phyloP scores from a whole-genome alignment of 768 basidiomycete species.

The Suillus weaverae region DNA sequence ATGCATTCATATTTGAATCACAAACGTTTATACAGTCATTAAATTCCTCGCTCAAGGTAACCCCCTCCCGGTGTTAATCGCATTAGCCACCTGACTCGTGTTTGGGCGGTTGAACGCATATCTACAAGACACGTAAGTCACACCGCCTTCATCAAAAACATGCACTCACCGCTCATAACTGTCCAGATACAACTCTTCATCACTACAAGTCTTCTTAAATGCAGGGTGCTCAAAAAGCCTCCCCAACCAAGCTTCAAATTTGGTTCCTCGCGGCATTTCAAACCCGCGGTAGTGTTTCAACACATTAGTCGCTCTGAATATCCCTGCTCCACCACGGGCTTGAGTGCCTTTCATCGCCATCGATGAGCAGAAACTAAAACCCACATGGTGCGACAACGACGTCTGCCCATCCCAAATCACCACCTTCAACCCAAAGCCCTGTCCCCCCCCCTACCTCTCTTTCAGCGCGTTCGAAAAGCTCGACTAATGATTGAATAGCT shows the following conservation, averaged over 20 bases:
- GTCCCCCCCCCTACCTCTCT: slow-evolving; percentile 46
- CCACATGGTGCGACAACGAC: slow-evolving; percentile 72
- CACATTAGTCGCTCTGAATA: slow-evolving; percentile 64
- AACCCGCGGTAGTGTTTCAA: slow-evolving; percentile 70
- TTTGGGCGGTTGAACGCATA: slow-evolving; percentile 79
- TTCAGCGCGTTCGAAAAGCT: slow-evolving; percentile 58
- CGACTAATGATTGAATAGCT: slow-evolving; percentile 51
- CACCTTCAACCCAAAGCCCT: slow-evolving; percentile 62
- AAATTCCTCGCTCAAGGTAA: slow-evolving; percentile 48
- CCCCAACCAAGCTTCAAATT: slow-evolving; percentile 52
- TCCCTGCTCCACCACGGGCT: slow-evolving; percentile 44
- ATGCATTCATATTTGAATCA: neutral
- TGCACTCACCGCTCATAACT: slow-evolving; percentile 63
- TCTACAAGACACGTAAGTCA: slow-evolving; percentile 33
- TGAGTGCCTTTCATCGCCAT: slow-evolving; percentile 4
- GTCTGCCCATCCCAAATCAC: slow-evolving; percentile 61
- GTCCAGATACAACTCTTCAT: slow-evolving; percentile 63
- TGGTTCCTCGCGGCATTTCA: slow-evolving; percentile 47
- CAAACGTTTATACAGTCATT: neutral
- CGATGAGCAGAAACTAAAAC: slow-evolving; percentile 20
- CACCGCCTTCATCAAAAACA: neutral
- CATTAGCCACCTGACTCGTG: slow-evolving; percentile 73
- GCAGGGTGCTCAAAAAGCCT: slow-evolving; percentile 59
- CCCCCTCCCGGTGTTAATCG: slow-evolving; percentile 65
- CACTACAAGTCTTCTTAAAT: slow-evolving; percentile 69